Percentiles rank a stretch among this genome's conserved stretches.
phyloP scores from a whole-genome alignment of 2,329 filamentous ascomycete genomes.

The Neodidymelliopsis sp. region DNA sequence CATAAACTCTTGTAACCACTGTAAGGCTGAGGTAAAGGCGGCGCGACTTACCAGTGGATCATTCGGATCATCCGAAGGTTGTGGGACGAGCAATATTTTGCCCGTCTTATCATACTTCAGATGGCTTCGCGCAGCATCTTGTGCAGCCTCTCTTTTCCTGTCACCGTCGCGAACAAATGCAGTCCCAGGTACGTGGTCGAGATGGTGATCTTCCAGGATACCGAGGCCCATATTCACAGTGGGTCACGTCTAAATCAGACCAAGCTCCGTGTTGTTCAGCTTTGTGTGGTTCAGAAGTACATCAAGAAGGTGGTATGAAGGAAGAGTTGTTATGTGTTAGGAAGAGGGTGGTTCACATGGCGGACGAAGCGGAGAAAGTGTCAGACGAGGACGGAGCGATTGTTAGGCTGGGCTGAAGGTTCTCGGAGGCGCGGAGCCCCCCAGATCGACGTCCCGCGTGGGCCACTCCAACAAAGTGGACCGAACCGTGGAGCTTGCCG shows the following conservation, averaged over 20 bases:
- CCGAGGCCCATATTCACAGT: constrained; percentile 69
- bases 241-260: neutral
- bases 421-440: constrained; percentile 3
- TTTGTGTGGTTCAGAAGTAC: constrained; percentile 1
- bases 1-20: too few species aligned
- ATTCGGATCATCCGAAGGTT: constrained; percentile 89
- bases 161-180: constrained; percentile 50
- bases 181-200: constrained; percentile 72
- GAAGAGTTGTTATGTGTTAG: neutral
- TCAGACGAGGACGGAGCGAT: constrained; percentile 3
- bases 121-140: constrained; percentile 39
- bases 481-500: neutral
- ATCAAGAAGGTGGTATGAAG: neutral
- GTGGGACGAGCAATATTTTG: constrained; percentile 82
- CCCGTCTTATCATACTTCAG: constrained; percentile 78
- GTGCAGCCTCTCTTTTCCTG: constrained; percentile 36
- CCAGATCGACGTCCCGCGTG: too few species aligned
- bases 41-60: constrained; percentile 73
- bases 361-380: constrained; percentile 1
- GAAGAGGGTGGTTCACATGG: constrained; percentile 1
- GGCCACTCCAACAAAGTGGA: too few species aligned
- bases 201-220: constrained; percentile 71
- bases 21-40: constrained; percentile 2
- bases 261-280: neutral
- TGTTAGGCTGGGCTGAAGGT: constrained; percentile 4